phyloP scores from a whole-genome alignment of 2,329 filamentous ascomycete genomes.

The Microascus cirrosus region DNA sequence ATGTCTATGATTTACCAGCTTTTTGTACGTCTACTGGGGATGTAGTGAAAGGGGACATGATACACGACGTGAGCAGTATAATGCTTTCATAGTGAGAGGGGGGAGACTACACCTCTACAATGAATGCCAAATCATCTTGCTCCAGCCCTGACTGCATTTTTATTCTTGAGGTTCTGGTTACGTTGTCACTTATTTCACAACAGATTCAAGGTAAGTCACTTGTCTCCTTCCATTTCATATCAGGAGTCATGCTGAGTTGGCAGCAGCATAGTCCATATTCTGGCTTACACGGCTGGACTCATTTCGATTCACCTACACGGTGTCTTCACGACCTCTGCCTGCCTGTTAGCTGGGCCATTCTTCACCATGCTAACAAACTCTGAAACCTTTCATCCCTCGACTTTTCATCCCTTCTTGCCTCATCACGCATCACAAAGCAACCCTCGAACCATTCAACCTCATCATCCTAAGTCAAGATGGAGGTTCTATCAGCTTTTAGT shows the following conservation, averaged over 20 bases:
- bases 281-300: too few species aligned
- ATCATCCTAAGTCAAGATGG: conserved; percentile 2
- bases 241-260: too few species aligned
- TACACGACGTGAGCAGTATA: not conserved
- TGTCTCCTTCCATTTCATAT: not conserved
- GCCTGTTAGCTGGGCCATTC: too few species aligned
- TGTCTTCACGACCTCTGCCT: too few species aligned
- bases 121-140: not conserved
- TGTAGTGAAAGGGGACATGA: not conserved
- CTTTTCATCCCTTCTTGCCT: too few species aligned
- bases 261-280: too few species aligned
- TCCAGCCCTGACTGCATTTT: not conserved
- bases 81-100: not conserved
- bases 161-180: not conserved
- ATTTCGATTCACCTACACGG: too few species aligned
- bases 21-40: not conserved
- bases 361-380: too few species aligned
- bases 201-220: not conserved
- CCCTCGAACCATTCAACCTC: too few species aligned
- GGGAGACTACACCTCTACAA: not conserved
- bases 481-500: conserved; percentile 6
- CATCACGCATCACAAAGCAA: too few species aligned
- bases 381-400: too few species aligned
- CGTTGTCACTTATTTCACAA: not conserved
- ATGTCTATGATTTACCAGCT: not conserved